Base-by-base conservation (phyloP, 768 basidiomycete genomes). In the Neoboletus magnificus region DNA sequence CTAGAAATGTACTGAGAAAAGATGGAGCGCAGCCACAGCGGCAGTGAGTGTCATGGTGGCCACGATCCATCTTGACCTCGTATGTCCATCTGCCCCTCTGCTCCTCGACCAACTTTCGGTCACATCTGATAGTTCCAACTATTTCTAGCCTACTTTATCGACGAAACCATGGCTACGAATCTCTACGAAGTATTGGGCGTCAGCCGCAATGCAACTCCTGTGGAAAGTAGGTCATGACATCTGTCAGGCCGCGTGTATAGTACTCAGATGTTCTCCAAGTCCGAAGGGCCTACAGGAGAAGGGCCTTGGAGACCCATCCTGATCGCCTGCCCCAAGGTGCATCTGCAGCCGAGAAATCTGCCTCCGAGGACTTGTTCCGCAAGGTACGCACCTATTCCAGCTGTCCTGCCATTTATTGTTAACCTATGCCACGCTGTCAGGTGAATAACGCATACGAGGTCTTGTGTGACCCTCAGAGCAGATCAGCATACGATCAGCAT, bases 381-480 rank as follows among this genome's bases (percentile, higher is more conserved):
- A 67, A 70, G 66, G 79, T 76, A 45, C 11, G 25, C 44, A 2
- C 41, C 60, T 40, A 36, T 35, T 44, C 49, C 36, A 25, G 7
- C 29, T 23, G 22, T 37, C 22, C 32, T n/a, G 1, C 15, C 20
- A 36, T 46, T 12, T 8, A 41, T 35, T 3, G 5, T 51, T 49
- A 30, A 57, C 29, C 23, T 2, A 33, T 22, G 6, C 27, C 22
- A 33, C 41, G 41, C 29, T 32, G 45, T 37, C 52, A 90, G 85
- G 80, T 90, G 43, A 87, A 85, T 61, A 86, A 89, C 57, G 88
- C 89, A 29, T 91, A 90, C 62, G 89, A 91, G 66, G 80, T 92
- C 2, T 70, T 92, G 51, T 83, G 67, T 48, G 82, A 92, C 63
- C 63, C 79, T 2, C 71, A 79, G 50, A 90, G 80, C 55, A 82